Base-by-base conservation (phyloP, 2,329 filamentous ascomycete species). In the Fusarium incarnatum region DNA sequence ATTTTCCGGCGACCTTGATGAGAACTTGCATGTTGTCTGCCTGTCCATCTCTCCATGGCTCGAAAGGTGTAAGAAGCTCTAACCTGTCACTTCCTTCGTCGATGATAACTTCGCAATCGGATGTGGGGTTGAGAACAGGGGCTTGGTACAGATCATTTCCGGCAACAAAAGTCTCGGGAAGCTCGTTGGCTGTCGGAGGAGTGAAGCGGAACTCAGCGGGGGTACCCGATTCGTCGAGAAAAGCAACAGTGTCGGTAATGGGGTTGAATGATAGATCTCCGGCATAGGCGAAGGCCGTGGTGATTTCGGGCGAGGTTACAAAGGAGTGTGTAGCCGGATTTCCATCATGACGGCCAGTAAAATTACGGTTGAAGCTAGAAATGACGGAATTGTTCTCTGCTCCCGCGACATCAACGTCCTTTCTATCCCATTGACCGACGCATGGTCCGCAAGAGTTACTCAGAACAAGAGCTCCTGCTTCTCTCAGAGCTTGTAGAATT, bases 191-290 rank as follows among this genome's bases (percentile, higher is more conserved):
- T 4, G 3, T 0, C 3, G 47, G 55, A 15, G 55, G 47, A 0
- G 25, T 32, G 8, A 57, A 57, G 10, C 27, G 47, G 20, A 57
- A 42, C 4, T 49, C 20, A 22, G 49, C 27, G 9, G 34, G 28
- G 5, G 3, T 2, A 6, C 95, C 50, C 0, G 25, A 30, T 6
- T 22, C 94, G 46, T 91, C 90, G 4, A 94, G 89, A 2, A 94
- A 94, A 55, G 87, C 12, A 32, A 57, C 18, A 12, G 25, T 85
- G 81, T 99, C 96, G 10, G 92, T 97, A 80, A 97, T 88, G 25
- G 96, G 96, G 83, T 99, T 98, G 86, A 99, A 99, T 49, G 92
- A 95, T 20, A 94, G 98, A 53, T 88, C 89, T 54, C 96, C 96
- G 40, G 94, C 91, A 81, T 97, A 98, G 13, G 93, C 89, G 89